phyloP scores from a whole-genome alignment of 2,329 filamentous ascomycete genomes.

The Xylaria sp. region DNA sequence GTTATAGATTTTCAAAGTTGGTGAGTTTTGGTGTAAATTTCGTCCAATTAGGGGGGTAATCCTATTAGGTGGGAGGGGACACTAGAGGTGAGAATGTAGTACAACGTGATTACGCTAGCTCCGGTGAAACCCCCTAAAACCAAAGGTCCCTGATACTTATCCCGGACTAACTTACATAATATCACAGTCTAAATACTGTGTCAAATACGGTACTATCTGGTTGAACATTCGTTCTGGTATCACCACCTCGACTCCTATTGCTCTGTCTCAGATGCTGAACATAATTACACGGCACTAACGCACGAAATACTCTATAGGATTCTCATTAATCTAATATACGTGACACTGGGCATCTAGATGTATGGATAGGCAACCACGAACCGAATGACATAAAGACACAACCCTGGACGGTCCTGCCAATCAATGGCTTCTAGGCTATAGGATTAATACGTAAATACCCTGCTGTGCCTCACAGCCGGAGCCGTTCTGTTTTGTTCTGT shows the following conservation, averaged over 20 bases:
- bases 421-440: slow-evolving; percentile 19
- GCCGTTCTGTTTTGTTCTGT: slow-evolving; percentile 8
- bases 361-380: background rate
- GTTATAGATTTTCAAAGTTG: too few species aligned
- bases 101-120: too few species aligned
- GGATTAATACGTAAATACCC: slow-evolving; percentile 13
- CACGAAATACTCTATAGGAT: background rate
- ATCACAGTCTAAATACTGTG: background rate
- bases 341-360: background rate
- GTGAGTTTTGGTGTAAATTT: too few species aligned
- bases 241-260: background rate
- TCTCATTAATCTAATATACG: background rate
- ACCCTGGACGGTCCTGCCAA: slow-evolving; percentile 4
- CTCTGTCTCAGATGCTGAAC: background rate
- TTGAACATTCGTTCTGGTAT: background rate
- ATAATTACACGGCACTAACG: too few species aligned
- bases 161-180: background rate
- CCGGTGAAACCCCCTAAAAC: too few species aligned
- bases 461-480: slow-evolving; percentile 7
- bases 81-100: too few species aligned
- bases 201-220: background rate
- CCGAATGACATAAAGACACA: slow-evolving; percentile 1
- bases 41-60: too few species aligned
- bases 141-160: too few species aligned
- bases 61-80: too few species aligned